Percentiles rank a stretch among this genome's conserved stretches.
Evolutionary conservation across 2,329 filamentous ascomycete genomes (phyloP).

Genomic region (Polytolypa hystricis): DNA sequence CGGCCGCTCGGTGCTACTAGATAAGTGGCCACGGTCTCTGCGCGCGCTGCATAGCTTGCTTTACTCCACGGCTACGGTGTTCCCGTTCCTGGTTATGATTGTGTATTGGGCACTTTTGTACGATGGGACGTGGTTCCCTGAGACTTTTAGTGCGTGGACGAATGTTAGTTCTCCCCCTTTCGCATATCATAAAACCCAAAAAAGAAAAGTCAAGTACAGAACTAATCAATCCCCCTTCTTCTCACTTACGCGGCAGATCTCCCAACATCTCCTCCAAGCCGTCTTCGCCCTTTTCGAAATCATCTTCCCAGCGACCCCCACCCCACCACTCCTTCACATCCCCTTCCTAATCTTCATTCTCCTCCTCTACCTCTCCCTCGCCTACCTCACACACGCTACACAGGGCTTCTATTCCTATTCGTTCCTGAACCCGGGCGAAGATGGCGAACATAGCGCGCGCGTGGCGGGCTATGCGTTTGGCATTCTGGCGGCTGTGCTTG

Average conservation of each 20-base stretch:
- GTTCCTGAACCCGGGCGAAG: conserved; percentile 56
- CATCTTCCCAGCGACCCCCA: conserved; percentile 52
- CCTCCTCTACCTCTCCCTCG: conserved; percentile 59
- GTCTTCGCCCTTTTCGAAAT: conserved; percentile 67
- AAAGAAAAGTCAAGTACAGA: conserved; percentile 4
- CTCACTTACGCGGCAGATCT: conserved; percentile 38
- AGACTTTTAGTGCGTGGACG: conserved; percentile 44
- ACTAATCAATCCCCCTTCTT: not conserved
- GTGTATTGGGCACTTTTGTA: conserved; percentile 60
- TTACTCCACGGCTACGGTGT: conserved; percentile 53
- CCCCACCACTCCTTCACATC: conserved; percentile 55
- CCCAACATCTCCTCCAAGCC: conserved; percentile 64
- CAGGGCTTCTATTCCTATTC: conserved; percentile 65
- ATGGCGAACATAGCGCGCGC: conserved; percentile 36
- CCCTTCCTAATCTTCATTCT: conserved; percentile 58
- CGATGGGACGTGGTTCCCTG: conserved; percentile 39
- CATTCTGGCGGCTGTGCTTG: conserved; percentile 41
- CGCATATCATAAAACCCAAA: not conserved
- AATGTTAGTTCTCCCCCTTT: conserved; percentile 23
- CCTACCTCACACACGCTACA: conserved; percentile 59
- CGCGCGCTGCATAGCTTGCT: conserved; percentile 55
- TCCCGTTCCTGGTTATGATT: conserved; percentile 58
- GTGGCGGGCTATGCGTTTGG: conserved; percentile 56
- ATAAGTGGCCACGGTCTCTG: conserved; percentile 48
- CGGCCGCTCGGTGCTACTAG: conserved; percentile 44